phyloP scores from a whole-genome alignment of 2,329 filamentous ascomycete genomes.

The Myriosclerotinia curreyana region DNA sequence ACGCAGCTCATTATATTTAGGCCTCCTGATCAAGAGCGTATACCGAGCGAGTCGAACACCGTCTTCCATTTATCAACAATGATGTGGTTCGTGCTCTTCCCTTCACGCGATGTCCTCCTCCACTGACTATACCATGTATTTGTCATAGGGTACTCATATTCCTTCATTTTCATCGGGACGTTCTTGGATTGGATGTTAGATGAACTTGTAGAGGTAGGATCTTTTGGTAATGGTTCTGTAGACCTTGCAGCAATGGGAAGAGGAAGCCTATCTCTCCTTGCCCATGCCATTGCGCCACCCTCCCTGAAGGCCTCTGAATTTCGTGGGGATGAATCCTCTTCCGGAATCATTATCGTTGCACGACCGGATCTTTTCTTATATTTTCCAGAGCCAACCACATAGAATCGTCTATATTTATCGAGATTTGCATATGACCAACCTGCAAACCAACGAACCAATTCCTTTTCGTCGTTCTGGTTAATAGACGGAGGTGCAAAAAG shows the following conservation, averaged over 20 bases:
- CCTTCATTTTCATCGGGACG: not conserved
- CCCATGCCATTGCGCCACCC: no score
- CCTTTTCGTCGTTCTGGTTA: conserved; percentile 59
- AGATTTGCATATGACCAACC: conserved; percentile 53
- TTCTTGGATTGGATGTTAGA: no score
- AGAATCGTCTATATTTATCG: conserved; percentile 53
- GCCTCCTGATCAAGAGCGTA: not conserved
- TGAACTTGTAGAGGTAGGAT: no score
- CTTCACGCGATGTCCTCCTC: not conserved
- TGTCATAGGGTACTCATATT: not conserved
- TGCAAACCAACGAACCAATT: conserved; percentile 61
- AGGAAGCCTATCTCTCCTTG: no score
- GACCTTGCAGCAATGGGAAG: no score
- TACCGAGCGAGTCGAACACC: not conserved
- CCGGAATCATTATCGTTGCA: no score
- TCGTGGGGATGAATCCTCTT: no score
- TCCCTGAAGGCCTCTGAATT: no score
- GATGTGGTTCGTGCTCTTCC: not conserved
- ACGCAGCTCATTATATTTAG: no score
- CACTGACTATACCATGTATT: conserved; percentile 8
- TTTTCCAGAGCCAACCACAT: conserved; percentile 47
- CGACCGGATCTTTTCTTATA: not conserved
- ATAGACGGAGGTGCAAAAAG: conserved; percentile 49
- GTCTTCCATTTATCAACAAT: not conserved
- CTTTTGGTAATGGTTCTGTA: no score